Conservation (phyloP, 2,329 filamentous ascomycete species). For the Colletotrichum lupini region DNA sequence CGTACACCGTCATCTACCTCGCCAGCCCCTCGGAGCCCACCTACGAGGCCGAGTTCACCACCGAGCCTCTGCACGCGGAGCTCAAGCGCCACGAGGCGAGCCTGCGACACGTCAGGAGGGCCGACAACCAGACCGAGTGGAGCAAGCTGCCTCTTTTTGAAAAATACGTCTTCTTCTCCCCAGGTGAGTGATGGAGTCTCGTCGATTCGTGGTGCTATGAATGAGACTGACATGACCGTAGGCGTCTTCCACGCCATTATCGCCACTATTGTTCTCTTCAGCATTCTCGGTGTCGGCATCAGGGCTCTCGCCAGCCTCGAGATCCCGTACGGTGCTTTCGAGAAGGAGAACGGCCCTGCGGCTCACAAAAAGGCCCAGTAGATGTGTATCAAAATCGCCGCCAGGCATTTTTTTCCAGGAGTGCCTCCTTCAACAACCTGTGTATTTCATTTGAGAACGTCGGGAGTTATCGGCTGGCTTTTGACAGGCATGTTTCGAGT, state of each 20-base stretch:
- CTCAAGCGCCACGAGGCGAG: constrained; percentile 70
- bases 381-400: constrained; percentile 48
- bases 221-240: constrained; percentile 48
- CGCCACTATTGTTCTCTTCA: constrained; percentile 75
- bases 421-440: neutral
- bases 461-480: constrained; percentile 34
- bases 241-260: constrained; percentile 91
- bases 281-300: constrained; percentile 83
- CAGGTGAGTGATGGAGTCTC: constrained; percentile 66
- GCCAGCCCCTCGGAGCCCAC: constrained; percentile 67
- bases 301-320: constrained; percentile 82
- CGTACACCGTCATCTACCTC: constrained; percentile 82
- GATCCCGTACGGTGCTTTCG: constrained; percentile 94
- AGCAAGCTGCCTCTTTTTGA: constrained; percentile 77
- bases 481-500: constrained; percentile 28
- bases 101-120: constrained; percentile 43
- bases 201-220: neutral
- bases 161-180: constrained; percentile 94
- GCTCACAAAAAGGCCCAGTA: constrained; percentile 94
- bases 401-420: neutral
- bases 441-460: constrained; percentile 29
- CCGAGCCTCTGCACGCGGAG: constrained; percentile 74
- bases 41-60: constrained; percentile 73
- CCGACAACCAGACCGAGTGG: constrained; percentile 51
- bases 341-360: constrained; percentile 92